Percentiles rank a stretch among this genome's conserved stretches.
These are phyloP conservation scores for Ophiostoma sp. DNA, from an alignment of 2,329 filamentous ascomycete species.

Conservation along the genomic window DNA sequence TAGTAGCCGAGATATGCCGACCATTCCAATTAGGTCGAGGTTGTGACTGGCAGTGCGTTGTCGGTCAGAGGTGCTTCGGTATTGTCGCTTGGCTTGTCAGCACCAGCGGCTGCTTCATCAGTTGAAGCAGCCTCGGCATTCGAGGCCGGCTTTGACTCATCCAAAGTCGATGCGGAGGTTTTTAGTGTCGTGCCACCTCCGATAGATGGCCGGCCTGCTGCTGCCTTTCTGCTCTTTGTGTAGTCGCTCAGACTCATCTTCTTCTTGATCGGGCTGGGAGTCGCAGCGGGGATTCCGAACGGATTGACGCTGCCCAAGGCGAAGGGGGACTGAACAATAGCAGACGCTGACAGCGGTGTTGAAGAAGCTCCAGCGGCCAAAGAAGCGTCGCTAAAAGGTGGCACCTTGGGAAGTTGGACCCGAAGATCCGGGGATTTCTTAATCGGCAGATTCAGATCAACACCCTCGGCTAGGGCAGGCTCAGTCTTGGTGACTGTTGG, in stretches of 20 bases:
- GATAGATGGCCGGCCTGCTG: conserved; percentile 35
- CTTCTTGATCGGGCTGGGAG: conserved; percentile 60
- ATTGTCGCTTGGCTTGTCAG: background rate
- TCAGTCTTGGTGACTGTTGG: conserved; percentile 15
- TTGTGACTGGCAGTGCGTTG: background rate
- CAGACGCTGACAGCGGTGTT: conserved; percentile 42
- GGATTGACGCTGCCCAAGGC: conserved; percentile 39
- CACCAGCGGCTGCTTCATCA: background rate
- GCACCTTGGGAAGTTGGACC: conserved; percentile 53
- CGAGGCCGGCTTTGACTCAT: background rate
- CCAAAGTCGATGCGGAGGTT: conserved; percentile 31
- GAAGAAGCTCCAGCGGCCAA: conserved; percentile 34
- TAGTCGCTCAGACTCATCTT: conserved; percentile 64
- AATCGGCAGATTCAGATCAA: conserved; percentile 28
- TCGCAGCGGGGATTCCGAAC: conserved; percentile 39
- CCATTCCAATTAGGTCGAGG: background rate
- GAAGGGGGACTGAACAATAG: conserved; percentile 48
- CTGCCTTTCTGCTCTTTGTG: conserved; percentile 53
- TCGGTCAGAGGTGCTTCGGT: background rate
- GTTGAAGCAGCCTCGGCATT: background rate
- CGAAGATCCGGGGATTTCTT: conserved; percentile 43
- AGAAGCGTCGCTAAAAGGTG: conserved; percentile 25
- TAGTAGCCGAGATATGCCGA: background rate
- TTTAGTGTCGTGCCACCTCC: conserved; percentile 34
- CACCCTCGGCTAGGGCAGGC: conserved; percentile 6